Evolutionary conservation across 495 filamentous ascomycete genomes (phyloP), one percentile per base, ranked within the genome.

Genomic region (Penicillium cataractarum): DNA sequence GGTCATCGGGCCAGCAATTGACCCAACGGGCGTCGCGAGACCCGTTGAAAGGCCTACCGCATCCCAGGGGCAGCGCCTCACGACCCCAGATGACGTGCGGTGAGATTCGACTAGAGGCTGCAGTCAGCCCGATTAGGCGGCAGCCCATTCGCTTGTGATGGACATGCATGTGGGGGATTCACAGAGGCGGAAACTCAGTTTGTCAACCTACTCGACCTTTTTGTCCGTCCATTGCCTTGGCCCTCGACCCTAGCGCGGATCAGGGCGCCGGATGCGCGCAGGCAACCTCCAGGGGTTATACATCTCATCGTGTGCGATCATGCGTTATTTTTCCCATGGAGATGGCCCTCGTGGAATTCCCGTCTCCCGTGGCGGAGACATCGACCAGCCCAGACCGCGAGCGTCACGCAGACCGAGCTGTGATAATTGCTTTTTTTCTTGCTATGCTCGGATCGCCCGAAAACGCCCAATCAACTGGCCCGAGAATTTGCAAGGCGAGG

Each of bases 271-370:
- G 58, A 57, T 62, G 39, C 40, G 22, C 54, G 55, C 22, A 60
- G 52, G 56, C 56, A 62, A 63, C 48, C 22, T 19, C 55, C 37
- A 3, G 29, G 26, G 33, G 42, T n/a, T 35, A 51, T 21, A 31
- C 52, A 5, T 33, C 35, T 2, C 13, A 17, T 13, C 13, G 10
- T 39, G 13, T 17, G 4, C 44, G 13, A 51, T 57, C 24, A 35
- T 57, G 55, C 61, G 27, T 67, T 46, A 62, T 60, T 15, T 50
- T 69, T n/a, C n/a, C 29, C 53, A 60, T 63, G 48, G 50, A 60
- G 50, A 48, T 58, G 49, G 13, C 49, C n/a, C 49, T 57, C 32
- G 46, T 21, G 17, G 26, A 44, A 35, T 58, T 46, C 42, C 9
- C 8, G 42, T 13, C 12, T n/a, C 42, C 31, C 15, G 33, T 31